phyloP scores from a whole-genome alignment of 805 yeast genomes.

The Cyberlindnera galapagoensis region DNA sequence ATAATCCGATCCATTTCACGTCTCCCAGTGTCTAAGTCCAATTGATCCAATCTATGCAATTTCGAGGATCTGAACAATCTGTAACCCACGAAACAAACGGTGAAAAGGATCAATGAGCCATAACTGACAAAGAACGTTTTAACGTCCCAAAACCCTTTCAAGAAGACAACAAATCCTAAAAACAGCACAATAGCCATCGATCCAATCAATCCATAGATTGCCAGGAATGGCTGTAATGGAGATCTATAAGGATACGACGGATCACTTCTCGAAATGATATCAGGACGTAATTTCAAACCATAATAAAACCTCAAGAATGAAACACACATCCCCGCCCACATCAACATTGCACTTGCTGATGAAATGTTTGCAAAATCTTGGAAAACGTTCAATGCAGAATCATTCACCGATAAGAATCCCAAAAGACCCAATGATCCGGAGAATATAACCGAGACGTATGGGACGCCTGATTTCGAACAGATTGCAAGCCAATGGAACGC shows the following conservation, averaged over 20 bases:
- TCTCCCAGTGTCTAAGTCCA: constrained; percentile 80
- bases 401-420: constrained; percentile 53
- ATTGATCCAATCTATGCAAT: constrained; percentile 59
- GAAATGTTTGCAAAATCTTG: constrained; percentile 61
- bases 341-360: constrained; percentile 69
- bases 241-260: constrained; percentile 62
- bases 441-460: constrained; percentile 60
- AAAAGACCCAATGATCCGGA: constrained; percentile 56
- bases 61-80: constrained; percentile 56
- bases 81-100: constrained; percentile 45
- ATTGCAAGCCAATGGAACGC: constrained; percentile 53
- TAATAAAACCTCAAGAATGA: constrained; percentile 58
- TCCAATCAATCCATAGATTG: constrained; percentile 55
- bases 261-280: constrained; percentile 57
- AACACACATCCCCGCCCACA: constrained; percentile 71
- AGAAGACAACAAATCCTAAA: constrained; percentile 59
- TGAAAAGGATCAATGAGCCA: constrained; percentile 51
- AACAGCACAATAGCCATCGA: constrained; percentile 43
- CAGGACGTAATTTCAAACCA: constrained; percentile 56
- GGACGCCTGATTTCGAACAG: constrained; percentile 62
- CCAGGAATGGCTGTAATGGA: constrained; percentile 64
- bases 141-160: constrained; percentile 51
- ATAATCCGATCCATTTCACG: constrained; percentile 74
- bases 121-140: constrained; percentile 60
- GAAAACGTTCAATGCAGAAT: constrained; percentile 54